Evolutionary conservation across 805 yeast genomes (phyloP).

Genomic region (Starmera pachycereana): DNA sequence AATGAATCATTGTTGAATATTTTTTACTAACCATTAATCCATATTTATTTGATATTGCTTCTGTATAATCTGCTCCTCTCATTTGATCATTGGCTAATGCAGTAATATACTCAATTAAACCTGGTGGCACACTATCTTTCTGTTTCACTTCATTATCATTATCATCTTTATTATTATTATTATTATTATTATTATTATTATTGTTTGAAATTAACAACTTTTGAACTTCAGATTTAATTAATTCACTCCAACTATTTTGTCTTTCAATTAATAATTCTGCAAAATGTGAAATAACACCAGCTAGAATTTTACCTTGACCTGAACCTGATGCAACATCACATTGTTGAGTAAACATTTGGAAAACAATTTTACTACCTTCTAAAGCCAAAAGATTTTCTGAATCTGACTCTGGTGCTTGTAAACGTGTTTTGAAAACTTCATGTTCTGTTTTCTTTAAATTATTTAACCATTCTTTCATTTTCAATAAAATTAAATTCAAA

Average conservation of each 20-base stretch:
- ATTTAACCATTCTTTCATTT: constrained; percentile 79
- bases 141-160: constrained; percentile 25
- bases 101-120: constrained; percentile 67
- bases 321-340: constrained; percentile 81
- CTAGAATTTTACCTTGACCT: constrained; percentile 68
- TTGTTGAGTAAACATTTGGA: constrained; percentile 81
- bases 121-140: constrained; percentile 48
- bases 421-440: constrained; percentile 50
- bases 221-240: constrained; percentile 44
- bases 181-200: constrained; percentile 20
- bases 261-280: constrained; percentile 48
- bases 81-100: constrained; percentile 83
- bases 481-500: constrained; percentile 53
- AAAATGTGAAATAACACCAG: constrained; percentile 70
- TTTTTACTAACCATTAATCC: constrained; percentile 56
- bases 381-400: constrained; percentile 54
- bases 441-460: constrained; percentile 62
- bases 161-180: constrained; percentile 21
- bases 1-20: constrained; percentile 49
- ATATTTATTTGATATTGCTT: constrained; percentile 57
- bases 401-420: constrained; percentile 64
- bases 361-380: constrained; percentile 70
- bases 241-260: constrained; percentile 49
- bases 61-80: constrained; percentile 58
- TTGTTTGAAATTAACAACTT: constrained; percentile 19